phyloP scores from a whole-genome alignment of 495 filamentous ascomycete genomes.

The Articulospora tetracladia region DNA sequence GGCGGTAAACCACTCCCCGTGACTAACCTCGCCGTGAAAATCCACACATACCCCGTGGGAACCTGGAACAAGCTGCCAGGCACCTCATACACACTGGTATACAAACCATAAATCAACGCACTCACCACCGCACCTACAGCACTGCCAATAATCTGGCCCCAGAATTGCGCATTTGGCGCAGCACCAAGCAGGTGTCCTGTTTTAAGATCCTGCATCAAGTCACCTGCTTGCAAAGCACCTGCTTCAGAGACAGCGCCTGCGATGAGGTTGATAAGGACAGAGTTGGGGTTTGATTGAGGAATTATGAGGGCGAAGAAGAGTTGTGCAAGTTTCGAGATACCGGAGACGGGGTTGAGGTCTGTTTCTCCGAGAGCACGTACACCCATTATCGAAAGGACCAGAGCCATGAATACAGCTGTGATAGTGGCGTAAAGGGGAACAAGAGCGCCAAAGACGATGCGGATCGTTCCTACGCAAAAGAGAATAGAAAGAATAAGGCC shows the following conservation, averaged over 20 bases:
- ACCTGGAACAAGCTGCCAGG: conserved; percentile 89
- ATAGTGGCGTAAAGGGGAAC: conserved; percentile 70
- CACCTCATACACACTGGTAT: conserved; percentile 83
- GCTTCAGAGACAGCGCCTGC: conserved; percentile 88
- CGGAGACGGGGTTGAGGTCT: conserved; percentile 93
- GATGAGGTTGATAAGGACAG: conserved; percentile 87
- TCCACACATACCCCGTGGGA: conserved; percentile 93
- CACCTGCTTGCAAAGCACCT: conserved; percentile 90
- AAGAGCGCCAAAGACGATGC: conserved; percentile 67
- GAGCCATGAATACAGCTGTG: conserved; percentile 78
- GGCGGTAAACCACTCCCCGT: conserved; percentile 84
- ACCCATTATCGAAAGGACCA: conserved; percentile 91
- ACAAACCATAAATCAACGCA: conserved; percentile 85
- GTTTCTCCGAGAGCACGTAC: conserved; percentile 94
- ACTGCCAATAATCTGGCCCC: conserved; percentile 88
- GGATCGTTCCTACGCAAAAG: conserved; percentile 77
- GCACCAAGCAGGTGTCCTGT: conserved; percentile 92
- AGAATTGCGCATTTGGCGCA: conserved; percentile 92
- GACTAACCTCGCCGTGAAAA: conserved; percentile 92
- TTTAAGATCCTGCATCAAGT: conserved; percentile 98
- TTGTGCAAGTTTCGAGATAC: conserved; percentile 95
- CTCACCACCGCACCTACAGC: conserved; percentile 84
- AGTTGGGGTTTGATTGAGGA: conserved; percentile 69
- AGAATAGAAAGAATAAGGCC: conserved; percentile 72
- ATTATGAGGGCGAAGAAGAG: conserved; percentile 89